Base-by-base conservation (phyloP, 129 eudicot species). In the Flaveria trinervia region DNA sequence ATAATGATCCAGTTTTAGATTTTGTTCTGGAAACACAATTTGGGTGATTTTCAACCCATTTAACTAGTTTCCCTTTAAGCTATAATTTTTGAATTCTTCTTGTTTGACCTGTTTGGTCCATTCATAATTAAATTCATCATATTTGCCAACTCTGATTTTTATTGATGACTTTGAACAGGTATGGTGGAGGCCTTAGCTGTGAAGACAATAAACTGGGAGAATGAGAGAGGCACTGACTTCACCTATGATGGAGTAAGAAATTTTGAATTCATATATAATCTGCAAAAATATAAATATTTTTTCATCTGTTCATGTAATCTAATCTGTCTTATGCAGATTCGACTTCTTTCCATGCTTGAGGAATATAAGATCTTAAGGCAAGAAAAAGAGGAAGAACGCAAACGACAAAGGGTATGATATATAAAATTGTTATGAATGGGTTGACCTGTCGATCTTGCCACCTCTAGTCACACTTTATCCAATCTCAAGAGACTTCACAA, bases 331-430 rank as follows among this genome's bases (percentile, higher is more conserved):
- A 18, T 84, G 52, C 81, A 95, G 99, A 80, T 88, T 64, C 96
- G 88, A 46, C 92, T 95, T 76, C 89, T 92, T 74, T 84, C 96
- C 52, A 95, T 92, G 92, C 94, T 95, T 18, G 97, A 95, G 79
- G 97, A 85, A 50, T 92, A 95, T 81, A 86, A 56, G 51, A 81
- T 79, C 76, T 73, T 85, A 50, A 79, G 97, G 20, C 88, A 88
- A 72, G 97, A 88, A 73, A 91, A 95, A 79, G 99, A 92, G 78
- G 85, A 83, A 72, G 96, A 91, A 69, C 89, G 85, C 52, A 92
- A 88, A 81, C 84, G 95, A 80, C 95, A 89, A 77, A 83, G 97
- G 92, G 99, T 95, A 91, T 68, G 43, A 51, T 44, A 30, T 74
- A 30, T 11, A 18, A 25, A 12, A 25, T 16, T 13, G 41, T 26